Evolutionary conservation across 768 basidiomycete species (phyloP).

Genomic region (Steccherinum ochraceum): DNA sequence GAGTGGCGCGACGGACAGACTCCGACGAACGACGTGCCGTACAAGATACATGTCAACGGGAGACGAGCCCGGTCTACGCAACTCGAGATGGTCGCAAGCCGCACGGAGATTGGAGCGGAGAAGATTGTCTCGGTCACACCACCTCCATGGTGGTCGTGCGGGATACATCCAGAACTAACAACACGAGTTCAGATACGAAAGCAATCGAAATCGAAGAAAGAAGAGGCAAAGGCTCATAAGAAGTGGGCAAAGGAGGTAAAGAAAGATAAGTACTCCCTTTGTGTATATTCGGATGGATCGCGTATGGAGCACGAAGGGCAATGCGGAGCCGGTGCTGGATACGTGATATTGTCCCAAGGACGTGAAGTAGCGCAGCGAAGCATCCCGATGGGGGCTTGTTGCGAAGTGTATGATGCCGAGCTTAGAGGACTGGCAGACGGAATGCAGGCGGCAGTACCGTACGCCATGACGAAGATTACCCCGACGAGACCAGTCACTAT

Average conservation of each 20-base stretch:
- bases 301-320: neutral
- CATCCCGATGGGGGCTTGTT: neutral
- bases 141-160: neutral
- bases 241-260: neutral
- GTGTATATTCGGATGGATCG: slow-evolving; percentile 13
- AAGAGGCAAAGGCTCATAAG: slow-evolving; percentile 1
- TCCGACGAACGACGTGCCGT: no score
- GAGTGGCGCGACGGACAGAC: no score
- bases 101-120: neutral
- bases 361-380: neutral
- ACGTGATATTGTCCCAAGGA: neutral
- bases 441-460: neutral
- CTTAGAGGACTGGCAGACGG: slow-evolving; percentile 2
- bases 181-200: neutral
- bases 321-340: slow-evolving; percentile 3
- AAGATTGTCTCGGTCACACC: neutral
- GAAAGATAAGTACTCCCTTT: neutral
- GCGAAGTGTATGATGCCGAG: slow-evolving; percentile 13
- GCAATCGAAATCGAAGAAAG: neutral
- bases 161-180: neutral
- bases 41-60: neutral
- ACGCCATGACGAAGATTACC: neutral
- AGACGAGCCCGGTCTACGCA: neutral
- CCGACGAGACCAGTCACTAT: slow-evolving; percentile 1
- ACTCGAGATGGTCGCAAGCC: neutral